A percentile compares a stretch with the other conserved stretches of the same genome.
These are phyloP conservation scores for Loxodes magnus DNA, from an alignment of 73 alveolate species.

Conservation along the genomic window DNA sequence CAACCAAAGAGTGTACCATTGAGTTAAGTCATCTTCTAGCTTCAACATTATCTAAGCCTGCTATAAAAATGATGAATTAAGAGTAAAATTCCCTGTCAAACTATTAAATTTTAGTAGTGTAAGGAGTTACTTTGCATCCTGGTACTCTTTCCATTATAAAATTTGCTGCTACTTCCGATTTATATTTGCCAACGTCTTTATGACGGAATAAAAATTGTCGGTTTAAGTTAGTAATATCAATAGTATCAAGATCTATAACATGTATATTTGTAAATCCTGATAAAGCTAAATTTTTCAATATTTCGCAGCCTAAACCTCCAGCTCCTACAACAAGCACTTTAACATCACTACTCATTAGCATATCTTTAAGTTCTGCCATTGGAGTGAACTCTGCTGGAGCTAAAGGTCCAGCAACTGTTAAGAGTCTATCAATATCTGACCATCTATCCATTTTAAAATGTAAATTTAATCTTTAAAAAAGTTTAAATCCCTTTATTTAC, in stretches of 20 bases:
- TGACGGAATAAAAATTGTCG: conserved; percentile 96
- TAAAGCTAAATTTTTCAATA: conserved; percentile 67
- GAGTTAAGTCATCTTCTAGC: conserved; percentile 98
- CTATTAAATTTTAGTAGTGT: conserved; percentile 84
- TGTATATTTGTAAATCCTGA: conserved; percentile 82
- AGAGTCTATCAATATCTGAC: too few relatives aligned
- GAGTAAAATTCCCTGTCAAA: conserved; percentile 81
- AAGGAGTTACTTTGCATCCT: conserved; percentile 39
- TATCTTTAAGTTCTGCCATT: conserved; percentile 48
- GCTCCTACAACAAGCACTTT: conserved; percentile 98
- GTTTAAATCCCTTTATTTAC: too few relatives aligned
- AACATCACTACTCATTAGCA: conserved; percentile 42
- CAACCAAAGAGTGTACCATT: conserved; percentile 85
- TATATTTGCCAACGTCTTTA: conserved; percentile 92
- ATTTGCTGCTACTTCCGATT: conserved; percentile 97
- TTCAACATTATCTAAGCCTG: conserved; percentile 99
- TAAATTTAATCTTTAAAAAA: too few relatives aligned
- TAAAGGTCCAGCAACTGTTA: too few relatives aligned
- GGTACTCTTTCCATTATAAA: conserved; percentile 66
- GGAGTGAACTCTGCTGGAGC: conserved; percentile 73
- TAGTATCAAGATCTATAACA: conserved; percentile 97
- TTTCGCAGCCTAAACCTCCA: conserved; percentile 99
- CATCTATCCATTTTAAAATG: too few relatives aligned
- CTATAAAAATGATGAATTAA: conserved; percentile 86
- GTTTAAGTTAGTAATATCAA: conserved; percentile 96